A percentile compares a stretch with the other conserved stretches of the same genome.
Conservation (phyloP, 2,329 filamentous ascomycete genomes). For the Ceratocystis diversiconidia region DNA sequence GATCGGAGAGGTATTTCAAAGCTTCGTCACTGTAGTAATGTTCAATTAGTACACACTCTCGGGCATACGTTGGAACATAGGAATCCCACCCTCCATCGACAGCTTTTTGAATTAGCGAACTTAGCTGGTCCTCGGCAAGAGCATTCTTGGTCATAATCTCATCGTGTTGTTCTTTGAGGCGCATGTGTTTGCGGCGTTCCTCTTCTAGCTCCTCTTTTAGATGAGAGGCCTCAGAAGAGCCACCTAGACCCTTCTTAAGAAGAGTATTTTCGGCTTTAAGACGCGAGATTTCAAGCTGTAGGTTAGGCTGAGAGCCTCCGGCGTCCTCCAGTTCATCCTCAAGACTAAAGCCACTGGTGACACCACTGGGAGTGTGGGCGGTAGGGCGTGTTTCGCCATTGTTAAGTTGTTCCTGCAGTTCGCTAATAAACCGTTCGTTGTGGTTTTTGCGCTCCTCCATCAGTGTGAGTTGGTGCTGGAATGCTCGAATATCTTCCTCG, state of each 20-base stretch:
- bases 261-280: conserved; percentile 48
- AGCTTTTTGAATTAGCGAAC: conserved; percentile 37
- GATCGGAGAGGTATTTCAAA: conserved; percentile 25
- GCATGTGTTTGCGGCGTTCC: conserved; percentile 35
- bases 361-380: neutral
- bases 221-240: conserved; percentile 39
- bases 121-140: conserved; percentile 43
- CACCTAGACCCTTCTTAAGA: conserved; percentile 39
- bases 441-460: conserved; percentile 33
- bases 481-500: conserved; percentile 31
- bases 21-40: conserved; percentile 18
- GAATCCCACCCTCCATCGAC: conserved; percentile 42
- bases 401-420: conserved; percentile 45
- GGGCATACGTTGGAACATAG: conserved; percentile 1
- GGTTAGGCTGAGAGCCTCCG: conserved; percentile 23
- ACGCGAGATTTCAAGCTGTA: conserved; percentile 41
- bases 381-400: conserved; percentile 22
- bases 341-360: conserved; percentile 30
- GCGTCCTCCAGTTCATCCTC: conserved; percentile 40
- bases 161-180: conserved; percentile 40
- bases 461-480: conserved; percentile 35
- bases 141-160: conserved; percentile 45
- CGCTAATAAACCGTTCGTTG: conserved; percentile 41
- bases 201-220: conserved; percentile 44
- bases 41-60: neutral